Evolutionary conservation across 495 filamentous ascomycete genomes (phyloP), one percentile per base, ranked within the genome.

Genomic region (Aspergillus funiculosus): DNA sequence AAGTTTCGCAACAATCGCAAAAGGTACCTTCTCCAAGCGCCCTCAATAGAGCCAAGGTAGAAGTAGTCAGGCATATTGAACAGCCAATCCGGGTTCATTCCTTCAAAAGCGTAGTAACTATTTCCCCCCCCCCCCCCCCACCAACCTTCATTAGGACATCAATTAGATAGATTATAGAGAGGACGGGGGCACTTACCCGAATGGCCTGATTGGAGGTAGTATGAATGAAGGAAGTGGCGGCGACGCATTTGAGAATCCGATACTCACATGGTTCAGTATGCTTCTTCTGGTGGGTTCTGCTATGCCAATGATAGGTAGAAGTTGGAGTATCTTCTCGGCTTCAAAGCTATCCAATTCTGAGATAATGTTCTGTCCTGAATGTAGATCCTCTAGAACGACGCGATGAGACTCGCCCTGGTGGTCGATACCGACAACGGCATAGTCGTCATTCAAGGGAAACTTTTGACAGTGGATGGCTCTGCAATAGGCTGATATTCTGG

Each of bases 391-490:
- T 20, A 58, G 28, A 9, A 44, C 10, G n/a, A 40, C 48, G 2
- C 10, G 38, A 22, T 10, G n/a, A 20, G 24, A n/a, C 6, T 15
- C 20, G 11, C 20, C 27, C 9, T 31, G 13, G 13, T 5, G 1
- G 9, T 48, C 37, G 9, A 24, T 20, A 9, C 27, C 29, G 19
- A 58, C 26, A 2, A 51, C n/a, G 5, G 47, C 39, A 32, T 58
- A 58, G 4, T 51, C 19, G 27, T 58, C 44, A 30, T 52, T 51
- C 18, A 54, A 17, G 2, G 47, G 50, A 13, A 51, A 40, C 18
- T 39, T 44, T 21, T 25, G 30, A 18, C 38, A 21, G 21, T 46
- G 34, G 5, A 46, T 11, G 13, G 46, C 17, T 17, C 40, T 44
- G 35, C 47, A 53, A 18, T 30, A 51, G 6, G 44, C 24, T 3